These are phyloP conservation scores for Eimeria tenella DNA, from an alignment of 169 alveolate genomes.

Conservation along the genomic window DNA sequence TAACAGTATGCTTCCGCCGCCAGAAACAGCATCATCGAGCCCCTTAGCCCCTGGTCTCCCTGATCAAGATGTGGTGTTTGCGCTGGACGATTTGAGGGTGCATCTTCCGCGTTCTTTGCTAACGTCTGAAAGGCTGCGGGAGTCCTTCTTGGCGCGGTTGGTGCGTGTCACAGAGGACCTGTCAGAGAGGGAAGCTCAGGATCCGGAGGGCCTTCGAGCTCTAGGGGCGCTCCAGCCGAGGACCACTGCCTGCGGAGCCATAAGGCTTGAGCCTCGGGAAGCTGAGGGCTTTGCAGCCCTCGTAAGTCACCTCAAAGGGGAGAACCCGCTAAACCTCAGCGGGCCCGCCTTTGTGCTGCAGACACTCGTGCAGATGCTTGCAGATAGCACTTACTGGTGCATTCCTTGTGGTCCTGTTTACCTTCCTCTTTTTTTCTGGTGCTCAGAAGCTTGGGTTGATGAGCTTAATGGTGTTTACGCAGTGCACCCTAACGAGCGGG, in stretches of 20 bases:
- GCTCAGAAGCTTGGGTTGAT: constrained; percentile 40
- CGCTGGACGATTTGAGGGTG: constrained; percentile 5
- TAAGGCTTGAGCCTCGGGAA: constrained; percentile 23
- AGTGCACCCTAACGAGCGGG: background rate
- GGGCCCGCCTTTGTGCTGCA: constrained; percentile 59
- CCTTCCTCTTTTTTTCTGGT: constrained; percentile 50
- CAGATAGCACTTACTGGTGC: constrained; percentile 44
- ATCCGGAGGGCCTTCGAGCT: too few species aligned
- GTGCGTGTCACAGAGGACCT: background rate
- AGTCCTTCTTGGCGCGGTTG: constrained; percentile 26
- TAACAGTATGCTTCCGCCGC: background rate
- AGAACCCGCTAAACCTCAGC: constrained; percentile 12
- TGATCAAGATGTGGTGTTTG: constrained; percentile 26
- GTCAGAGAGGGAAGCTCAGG: background rate
- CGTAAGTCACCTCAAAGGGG: constrained; percentile 35
- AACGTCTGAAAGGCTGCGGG: background rate
- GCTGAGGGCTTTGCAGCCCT: constrained; percentile 63
- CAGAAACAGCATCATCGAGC: background rate
- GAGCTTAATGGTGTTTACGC: constrained; percentile 18
- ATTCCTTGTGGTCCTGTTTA: constrained; percentile 33
- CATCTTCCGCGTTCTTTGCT: constrained; percentile 11
- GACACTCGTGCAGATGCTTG: constrained; percentile 29
- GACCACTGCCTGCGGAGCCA: constrained; percentile 1
- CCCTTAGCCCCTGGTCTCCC: background rate
- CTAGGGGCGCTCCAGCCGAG: background rate